These are phyloP conservation scores for Bryoerythrophyllum caledonicum DNA, from an alignment of 225 moss, liverwort and hornwort genomes.

Conservation along the genomic window DNA sequence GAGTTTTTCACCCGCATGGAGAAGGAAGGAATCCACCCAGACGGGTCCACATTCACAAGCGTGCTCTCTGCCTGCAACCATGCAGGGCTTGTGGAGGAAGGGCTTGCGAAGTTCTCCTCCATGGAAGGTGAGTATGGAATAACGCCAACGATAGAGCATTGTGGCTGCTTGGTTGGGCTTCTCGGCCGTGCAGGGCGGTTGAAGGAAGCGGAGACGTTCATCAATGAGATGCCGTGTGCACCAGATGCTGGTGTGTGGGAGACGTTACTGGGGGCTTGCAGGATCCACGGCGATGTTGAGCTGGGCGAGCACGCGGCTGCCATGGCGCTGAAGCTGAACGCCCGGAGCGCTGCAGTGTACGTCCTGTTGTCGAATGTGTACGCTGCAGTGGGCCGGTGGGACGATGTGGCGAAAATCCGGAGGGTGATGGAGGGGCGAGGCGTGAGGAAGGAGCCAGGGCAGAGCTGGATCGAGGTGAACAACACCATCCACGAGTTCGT, in stretches of 20 bases:
- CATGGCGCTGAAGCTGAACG: conserved; percentile 35
- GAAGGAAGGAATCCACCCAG: conserved; percentile 37
- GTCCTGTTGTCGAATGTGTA: conserved; percentile 58
- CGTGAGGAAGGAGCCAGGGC: conserved; percentile 46
- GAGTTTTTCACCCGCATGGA: conserved; percentile 29
- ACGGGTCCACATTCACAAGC: conserved; percentile 45
- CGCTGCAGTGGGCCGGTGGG: conserved; percentile 54
- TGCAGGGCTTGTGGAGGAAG: conserved; percentile 43
- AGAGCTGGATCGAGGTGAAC: conserved; percentile 59
- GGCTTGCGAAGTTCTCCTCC: conserved; percentile 18
- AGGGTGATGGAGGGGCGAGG: conserved; percentile 48
- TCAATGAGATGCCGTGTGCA: conserved; percentile 34
- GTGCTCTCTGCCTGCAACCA: conserved; percentile 61
- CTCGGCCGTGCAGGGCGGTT: conserved; percentile 52
- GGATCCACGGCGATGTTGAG: conserved; percentile 46
- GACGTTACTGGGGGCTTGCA: conserved; percentile 57
- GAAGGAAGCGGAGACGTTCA: conserved; percentile 37
- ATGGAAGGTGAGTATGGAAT: conserved; percentile 40
- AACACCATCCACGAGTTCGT: conserved; percentile 49
- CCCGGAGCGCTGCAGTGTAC: conserved; percentile 45
- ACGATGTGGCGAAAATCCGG: conserved; percentile 45
- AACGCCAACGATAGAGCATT: conserved; percentile 43
- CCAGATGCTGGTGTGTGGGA: conserved; percentile 47
- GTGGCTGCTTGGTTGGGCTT: conserved; percentile 53
- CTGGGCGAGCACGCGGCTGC: conserved; percentile 44